Evolutionary conservation across 768 basidiomycete species (phyloP).

Genomic region (Kondoa malvinella): DNA sequence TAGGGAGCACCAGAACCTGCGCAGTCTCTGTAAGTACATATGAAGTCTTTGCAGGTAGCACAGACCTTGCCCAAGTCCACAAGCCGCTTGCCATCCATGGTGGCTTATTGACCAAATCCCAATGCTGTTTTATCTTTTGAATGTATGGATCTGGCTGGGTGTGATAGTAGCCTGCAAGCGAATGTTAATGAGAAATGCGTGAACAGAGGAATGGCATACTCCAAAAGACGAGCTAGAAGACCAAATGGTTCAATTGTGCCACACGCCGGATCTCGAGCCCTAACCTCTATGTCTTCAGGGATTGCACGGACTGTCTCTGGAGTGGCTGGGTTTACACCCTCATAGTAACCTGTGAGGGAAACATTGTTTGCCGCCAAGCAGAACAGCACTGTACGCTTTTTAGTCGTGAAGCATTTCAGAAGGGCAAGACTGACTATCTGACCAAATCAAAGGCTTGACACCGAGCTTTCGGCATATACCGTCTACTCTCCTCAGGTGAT

Average conservation of each 20-base stretch:
- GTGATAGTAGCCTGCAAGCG: conserved; percentile 12
- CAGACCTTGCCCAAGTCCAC: conserved; percentile 23
- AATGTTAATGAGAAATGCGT: neutral
- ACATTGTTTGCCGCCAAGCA: conserved; percentile 25
- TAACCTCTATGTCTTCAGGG: conserved; percentile 12
- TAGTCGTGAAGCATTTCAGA: neutral
- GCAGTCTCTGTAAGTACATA: too few relatives aligned
- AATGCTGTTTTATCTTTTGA: conserved; percentile 23
- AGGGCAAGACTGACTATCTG: conserved; percentile 19
- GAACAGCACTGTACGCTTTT: conserved; percentile 21
- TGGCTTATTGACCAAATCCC: conserved; percentile 21
- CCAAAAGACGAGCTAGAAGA: conserved; percentile 17
- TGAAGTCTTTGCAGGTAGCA: neutral
- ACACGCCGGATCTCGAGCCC: neutral
- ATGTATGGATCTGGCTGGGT: conserved; percentile 17
- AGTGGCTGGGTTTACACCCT: conserved; percentile 17
- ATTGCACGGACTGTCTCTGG: conserved; percentile 17
- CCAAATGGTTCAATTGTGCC: neutral
- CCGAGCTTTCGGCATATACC: conserved; percentile 17
- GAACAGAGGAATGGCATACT: conserved; percentile 1
- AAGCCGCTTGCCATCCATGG: conserved; percentile 24
- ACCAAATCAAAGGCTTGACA: conserved; percentile 25
- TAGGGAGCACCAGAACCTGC: conserved; percentile 24
- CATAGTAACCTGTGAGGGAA: conserved; percentile 22
- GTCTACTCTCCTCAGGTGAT: conserved; percentile 21